Evolutionary conservation across 1,284 basidiomycete genomes (phyloP), one percentile per base, ranked within the genome.

Genomic region (Omphalotus olearius): DNA sequence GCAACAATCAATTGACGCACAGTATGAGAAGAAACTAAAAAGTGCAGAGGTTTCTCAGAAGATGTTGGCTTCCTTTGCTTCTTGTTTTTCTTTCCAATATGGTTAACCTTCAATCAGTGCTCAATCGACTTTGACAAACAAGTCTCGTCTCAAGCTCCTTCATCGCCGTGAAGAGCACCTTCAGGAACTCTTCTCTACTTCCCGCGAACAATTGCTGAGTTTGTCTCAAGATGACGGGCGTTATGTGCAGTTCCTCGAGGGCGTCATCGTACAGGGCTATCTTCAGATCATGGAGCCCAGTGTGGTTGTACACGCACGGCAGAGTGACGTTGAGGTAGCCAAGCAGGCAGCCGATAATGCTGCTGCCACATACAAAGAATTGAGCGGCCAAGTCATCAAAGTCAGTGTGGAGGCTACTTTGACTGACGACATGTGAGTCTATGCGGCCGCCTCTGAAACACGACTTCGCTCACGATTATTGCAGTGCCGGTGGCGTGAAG

Each of bases 91-190:
- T 42, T 47, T 23, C 40, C 38, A 36, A 48, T 5, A 46, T 52
- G 43, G 18, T 18, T 39, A 1, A 50, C 28, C 36, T 18, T 13
- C 44, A 20, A 9, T 25, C 66, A 99, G 96, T 63, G 85, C 93
- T 5, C 92, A 97, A 67, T 99, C 96, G 2, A 98, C 91, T 35
- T 80, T 95, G 56, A 97, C 93, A 61, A 99, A 99, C 80, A 93
- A 91, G 66, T 93, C 95, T 5, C 91, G 97, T 50, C 80, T 99
- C 62, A 85, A 83, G 67, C 79, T 99, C 25, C 83, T 99, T 16
- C 91, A 96, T 66, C 83, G 88, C 55, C 85, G 95, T 48, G 96
- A 99, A 68, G 92, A 98, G 66, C 85, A 95, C 57, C 76, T 98
- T 3, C 89, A 97, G 64, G 85, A 90, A 52, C 82, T 98, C 53